Conservation (phyloP, 306 rosid species). For the Castanopsis chinensis region DNA sequence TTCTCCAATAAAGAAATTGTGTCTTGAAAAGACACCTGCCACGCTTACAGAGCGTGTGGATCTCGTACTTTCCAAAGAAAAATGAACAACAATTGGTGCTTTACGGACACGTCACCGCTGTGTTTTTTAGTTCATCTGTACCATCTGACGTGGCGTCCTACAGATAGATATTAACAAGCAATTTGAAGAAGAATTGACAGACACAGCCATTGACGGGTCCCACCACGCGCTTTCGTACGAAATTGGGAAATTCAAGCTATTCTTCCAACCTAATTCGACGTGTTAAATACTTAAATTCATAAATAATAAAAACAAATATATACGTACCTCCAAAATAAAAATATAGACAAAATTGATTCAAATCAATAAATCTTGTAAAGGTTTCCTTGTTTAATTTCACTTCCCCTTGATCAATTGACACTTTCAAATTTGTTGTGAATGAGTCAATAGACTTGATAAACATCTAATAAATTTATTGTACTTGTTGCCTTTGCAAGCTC, state of each 20-base stretch:
- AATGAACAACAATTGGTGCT: background rate
- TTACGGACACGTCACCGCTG: constrained; percentile 24
- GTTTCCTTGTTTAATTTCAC: too few species aligned
- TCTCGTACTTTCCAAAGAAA: background rate
- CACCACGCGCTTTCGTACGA: constrained; percentile 29
- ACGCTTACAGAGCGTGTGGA: too few species aligned
- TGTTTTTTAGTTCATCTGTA: constrained; percentile 8
- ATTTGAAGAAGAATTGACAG: constrained; percentile 8
- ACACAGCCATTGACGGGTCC: background rate
- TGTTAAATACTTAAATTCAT: background rate
- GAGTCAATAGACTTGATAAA: too few species aligned
- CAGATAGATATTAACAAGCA: background rate
- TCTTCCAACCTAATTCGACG: background rate
- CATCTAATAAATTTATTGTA: too few species aligned
- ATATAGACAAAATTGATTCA: too few species aligned
- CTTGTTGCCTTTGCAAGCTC: too few species aligned
- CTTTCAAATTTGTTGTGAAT: too few species aligned
- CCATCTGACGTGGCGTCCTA: constrained; percentile 38
- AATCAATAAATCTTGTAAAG: too few species aligned
- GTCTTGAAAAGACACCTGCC: too few species aligned
- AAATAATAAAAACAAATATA: background rate
- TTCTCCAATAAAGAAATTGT: too few species aligned
- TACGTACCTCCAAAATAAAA: background rate
- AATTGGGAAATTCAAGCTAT: background rate
- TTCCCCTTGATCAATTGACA: too few species aligned